phyloP scores from a whole-genome alignment of 169 alveolate species.

The Cardiosporidium cionae region DNA sequence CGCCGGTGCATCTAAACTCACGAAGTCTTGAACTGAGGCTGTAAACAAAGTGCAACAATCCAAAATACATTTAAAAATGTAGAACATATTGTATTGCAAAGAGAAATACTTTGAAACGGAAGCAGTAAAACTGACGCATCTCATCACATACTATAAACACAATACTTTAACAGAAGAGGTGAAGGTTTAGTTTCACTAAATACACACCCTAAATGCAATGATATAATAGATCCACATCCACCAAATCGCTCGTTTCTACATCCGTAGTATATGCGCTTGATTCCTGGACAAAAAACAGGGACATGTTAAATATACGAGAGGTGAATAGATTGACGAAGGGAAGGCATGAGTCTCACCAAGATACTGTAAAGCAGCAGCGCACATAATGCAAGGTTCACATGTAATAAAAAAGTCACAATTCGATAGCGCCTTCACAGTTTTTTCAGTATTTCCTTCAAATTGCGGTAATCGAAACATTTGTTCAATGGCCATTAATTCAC shows the following conservation, averaged over 20 bases:
- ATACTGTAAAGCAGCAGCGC: constrained; percentile 63
- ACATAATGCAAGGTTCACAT: constrained; percentile 73
- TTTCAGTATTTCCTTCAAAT: background rate
- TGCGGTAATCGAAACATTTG: background rate
- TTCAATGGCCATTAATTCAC: constrained; percentile 22
- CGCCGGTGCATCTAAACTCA: too few relatives aligned
- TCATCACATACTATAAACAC: too few relatives aligned
- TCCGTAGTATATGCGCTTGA: constrained; percentile 52
- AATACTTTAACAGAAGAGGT: too few relatives aligned
- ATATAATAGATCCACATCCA: constrained; percentile 65
- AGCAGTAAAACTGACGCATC: too few relatives aligned
- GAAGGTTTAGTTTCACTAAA: too few relatives aligned
- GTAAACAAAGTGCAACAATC: too few relatives aligned
- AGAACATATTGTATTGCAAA: too few relatives aligned
- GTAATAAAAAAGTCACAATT: constrained; percentile 30
- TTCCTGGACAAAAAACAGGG: constrained; percentile 13
- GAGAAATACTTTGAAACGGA: too few relatives aligned
- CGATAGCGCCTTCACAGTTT: background rate
- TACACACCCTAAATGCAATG: too few relatives aligned
- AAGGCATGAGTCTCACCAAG: constrained; percentile 16
- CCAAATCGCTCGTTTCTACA: constrained; percentile 70
- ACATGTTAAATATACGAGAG: background rate
- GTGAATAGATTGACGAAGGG: constrained; percentile 6
- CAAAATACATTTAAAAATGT: too few relatives aligned
- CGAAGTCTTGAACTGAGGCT: too few relatives aligned